These are phyloP conservation scores for Chytriomyces confervae DNA, from an alignment of 192 early-diverging fungal genomes.

Conservation along the genomic window DNA sequence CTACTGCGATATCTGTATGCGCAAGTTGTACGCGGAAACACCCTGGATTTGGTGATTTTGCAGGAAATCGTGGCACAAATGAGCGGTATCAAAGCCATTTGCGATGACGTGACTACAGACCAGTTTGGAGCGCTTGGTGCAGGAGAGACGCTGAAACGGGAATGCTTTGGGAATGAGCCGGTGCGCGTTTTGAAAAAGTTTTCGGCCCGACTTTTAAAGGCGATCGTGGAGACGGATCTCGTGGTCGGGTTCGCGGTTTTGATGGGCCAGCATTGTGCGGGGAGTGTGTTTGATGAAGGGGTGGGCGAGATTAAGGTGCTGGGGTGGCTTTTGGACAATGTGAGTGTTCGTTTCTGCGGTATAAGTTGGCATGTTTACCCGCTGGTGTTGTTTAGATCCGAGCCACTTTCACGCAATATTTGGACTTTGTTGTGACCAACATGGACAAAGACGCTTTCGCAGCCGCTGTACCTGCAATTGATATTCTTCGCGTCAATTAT, in stretches of 20 bases:
- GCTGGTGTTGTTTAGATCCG: slow-evolving; percentile 46
- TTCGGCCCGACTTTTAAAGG: slow-evolving; percentile 58
- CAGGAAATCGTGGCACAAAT: slow-evolving; percentile 75
- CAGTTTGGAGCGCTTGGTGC: slow-evolving; percentile 72
- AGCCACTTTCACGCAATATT: slow-evolving; percentile 64
- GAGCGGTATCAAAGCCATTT: slow-evolving; percentile 66
- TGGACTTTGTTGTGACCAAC: slow-evolving; percentile 65
- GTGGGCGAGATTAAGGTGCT: slow-evolving; percentile 61
- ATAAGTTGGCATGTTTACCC: background rate
- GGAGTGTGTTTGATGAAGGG: slow-evolving; percentile 47
- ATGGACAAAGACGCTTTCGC: slow-evolving; percentile 57
- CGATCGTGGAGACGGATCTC: slow-evolving; percentile 61
- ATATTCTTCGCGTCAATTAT: slow-evolving; percentile 58
- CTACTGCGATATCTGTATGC: slow-evolving; percentile 70
- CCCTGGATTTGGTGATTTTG: slow-evolving; percentile 70
- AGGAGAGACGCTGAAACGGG: slow-evolving; percentile 63
- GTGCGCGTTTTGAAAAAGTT: slow-evolving; percentile 56
- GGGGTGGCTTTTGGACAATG: slow-evolving; percentile 65
- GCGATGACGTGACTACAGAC: slow-evolving; percentile 58
- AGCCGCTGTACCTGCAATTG: slow-evolving; percentile 52
- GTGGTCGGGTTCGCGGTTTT: slow-evolving; percentile 61
- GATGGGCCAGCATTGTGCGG: slow-evolving; percentile 66
- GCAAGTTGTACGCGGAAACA: slow-evolving; percentile 60
- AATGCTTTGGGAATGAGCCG: slow-evolving; percentile 58
- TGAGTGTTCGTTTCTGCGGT: slow-evolving; percentile 18